These are phyloP conservation scores for Fusarium lyarnte DNA, from an alignment of 2,329 filamentous ascomycete genomes.

Conservation along the genomic window DNA sequence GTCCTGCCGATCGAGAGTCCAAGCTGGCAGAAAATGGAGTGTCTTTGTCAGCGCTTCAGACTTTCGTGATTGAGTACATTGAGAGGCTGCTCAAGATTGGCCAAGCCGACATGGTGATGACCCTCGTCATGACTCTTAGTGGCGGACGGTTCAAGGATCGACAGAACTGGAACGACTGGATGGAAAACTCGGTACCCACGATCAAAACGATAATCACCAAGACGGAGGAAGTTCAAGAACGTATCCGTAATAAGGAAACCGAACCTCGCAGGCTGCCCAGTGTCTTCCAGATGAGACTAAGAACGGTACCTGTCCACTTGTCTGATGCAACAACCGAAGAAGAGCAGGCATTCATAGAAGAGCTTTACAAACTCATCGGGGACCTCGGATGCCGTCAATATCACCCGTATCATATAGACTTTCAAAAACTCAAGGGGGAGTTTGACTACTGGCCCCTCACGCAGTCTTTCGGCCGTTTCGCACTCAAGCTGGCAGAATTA, in stretches of 20 bases:
- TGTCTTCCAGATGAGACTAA: slow-evolving; percentile 22
- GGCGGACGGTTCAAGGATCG: background rate
- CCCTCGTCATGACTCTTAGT: background rate
- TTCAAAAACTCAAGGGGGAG: slow-evolving; percentile 23
- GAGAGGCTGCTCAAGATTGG: slow-evolving; percentile 10
- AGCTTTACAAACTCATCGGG: slow-evolving; percentile 23
- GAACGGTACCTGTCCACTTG: slow-evolving; percentile 26
- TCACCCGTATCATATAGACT: slow-evolving; percentile 39
- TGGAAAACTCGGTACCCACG: slow-evolving; percentile 35
- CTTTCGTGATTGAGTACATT: background rate
- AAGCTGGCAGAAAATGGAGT: slow-evolving; percentile 13
- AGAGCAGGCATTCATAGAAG: background rate
- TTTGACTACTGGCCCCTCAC: background rate
- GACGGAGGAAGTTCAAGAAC: slow-evolving; percentile 16
- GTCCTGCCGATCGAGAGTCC: background rate
- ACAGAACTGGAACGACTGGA: slow-evolving; percentile 27
- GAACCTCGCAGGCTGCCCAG: slow-evolving; percentile 17
- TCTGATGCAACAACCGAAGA: background rate
- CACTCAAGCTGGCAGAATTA: slow-evolving; percentile 17
- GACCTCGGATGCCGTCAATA: slow-evolving; percentile 14
- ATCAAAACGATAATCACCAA: slow-evolving; percentile 25
- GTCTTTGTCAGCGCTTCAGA: background rate
- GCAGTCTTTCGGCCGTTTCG: background rate
- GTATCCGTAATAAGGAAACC: background rate
- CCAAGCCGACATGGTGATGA: background rate